Evolutionary conservation across 1,284 basidiomycete genomes (phyloP), one percentile per base, ranked within the genome.

Genomic region (Cystobasidium sp.): DNA sequence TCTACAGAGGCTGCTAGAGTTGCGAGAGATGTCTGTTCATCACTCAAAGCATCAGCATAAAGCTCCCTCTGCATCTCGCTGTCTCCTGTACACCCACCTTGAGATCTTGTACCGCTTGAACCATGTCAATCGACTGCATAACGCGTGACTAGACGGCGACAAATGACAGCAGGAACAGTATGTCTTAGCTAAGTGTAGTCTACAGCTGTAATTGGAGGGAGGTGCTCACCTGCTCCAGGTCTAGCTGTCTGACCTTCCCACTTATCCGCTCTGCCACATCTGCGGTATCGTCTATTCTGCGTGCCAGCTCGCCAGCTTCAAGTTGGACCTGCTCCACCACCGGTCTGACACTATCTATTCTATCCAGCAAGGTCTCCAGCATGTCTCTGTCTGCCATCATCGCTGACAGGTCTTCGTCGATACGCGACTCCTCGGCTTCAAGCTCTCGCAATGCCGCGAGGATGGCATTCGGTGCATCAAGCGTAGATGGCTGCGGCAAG

Each of bases 191-290:
- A 9, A 37, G 24, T 37, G 24, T 31, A 14, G 12, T 37, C 12
- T 18, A 31, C 37, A 22, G 8, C 31, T 37, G 1, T 24, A 31
- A 88, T 73, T 95, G 93, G 87, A 88, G 10, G 1, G 1, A 53
- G 1, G 1, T 53, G 93, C 91, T 79, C 92, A 91, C 55, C 90
- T 88, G 93, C 84, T 97, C 93, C 80, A 94, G 91, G 80, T 98
- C 95, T 64, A 99, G 85, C 4, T 88, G 85, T 43, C 91, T 86
- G 8, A 99, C 94, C 63, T 91, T 90, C 39, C 92, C 91, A 6
- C 94, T 93, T 9, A 99, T 92, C 68, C 94, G 86, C 79, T 93
- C 89, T 24, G 94, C 95, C 9, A 79, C 78, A 47, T 77, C 72
- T 43, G 80, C 79, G 0, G 79, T 79, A 0, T 73, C 74, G 3